A percentile compares a stretch with the other conserved stretches of the same genome.
Conservation (phyloP, 2,329 filamentous ascomycete genomes). For the Calonectria montana region DNA sequence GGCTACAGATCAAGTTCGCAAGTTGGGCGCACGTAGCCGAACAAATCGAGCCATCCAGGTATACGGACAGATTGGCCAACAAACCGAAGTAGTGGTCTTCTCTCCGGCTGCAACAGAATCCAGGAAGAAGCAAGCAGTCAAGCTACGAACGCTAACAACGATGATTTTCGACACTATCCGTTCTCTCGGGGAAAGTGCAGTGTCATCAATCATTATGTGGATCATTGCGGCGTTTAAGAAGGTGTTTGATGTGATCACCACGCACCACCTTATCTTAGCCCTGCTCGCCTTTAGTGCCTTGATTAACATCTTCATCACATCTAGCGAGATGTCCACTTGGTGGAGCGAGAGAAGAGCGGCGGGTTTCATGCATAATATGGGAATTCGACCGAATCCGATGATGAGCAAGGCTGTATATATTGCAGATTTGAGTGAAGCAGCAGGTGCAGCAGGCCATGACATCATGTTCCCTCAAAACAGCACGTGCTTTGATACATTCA, state of each 20-base stretch:
- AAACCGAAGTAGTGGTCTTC: constrained; percentile 72
- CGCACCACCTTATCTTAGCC: constrained; percentile 79
- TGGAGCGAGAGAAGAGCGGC: constrained; percentile 85
- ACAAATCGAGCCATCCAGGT: constrained; percentile 84
- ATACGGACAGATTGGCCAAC: constrained; percentile 79
- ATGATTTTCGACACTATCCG: constrained; percentile 79
- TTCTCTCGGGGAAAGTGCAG: constrained; percentile 80
- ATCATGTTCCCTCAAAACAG: constrained; percentile 57
- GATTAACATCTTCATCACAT: constrained; percentile 80
- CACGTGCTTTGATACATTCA: constrained; percentile 72
- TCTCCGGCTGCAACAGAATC: constrained; percentile 61
- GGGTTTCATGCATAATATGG: constrained; percentile 84
- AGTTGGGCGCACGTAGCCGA: constrained; percentile 77
- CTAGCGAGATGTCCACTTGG: constrained; percentile 80
- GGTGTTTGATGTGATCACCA: constrained; percentile 74
- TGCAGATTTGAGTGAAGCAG: constrained; percentile 78
- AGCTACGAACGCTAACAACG: constrained; percentile 70
- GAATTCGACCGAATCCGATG: constrained; percentile 79
- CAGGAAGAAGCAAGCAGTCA: constrained; percentile 69
- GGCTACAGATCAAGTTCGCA: constrained; percentile 80
- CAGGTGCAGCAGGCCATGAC: constrained; percentile 50
- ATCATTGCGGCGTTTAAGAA: constrained; percentile 74
- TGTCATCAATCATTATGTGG: constrained; percentile 83
- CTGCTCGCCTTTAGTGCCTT: constrained; percentile 76
- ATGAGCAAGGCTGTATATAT: constrained; percentile 92